Evolutionary conservation across 805 yeast species (phyloP), one percentile per base, ranked within the genome.

Genomic region (Starmerella sp.): DNA sequence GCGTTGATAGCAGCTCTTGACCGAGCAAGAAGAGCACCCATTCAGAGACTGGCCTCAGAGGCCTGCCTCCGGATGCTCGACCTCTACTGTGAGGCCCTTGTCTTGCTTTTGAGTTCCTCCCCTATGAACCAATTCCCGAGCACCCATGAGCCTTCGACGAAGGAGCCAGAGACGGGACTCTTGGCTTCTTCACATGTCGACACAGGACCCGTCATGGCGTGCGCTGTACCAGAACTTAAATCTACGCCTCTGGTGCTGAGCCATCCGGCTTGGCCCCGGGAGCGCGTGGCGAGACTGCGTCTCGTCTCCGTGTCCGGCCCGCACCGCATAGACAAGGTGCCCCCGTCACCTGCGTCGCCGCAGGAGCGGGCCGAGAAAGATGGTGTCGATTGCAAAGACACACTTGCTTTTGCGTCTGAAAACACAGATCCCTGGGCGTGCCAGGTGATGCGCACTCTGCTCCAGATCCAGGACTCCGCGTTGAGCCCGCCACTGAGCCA

Each of bases 351-450:
- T 31, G 10, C 11, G 48, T 44, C 48, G 31, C 28, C 29, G 48
- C 35, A 22, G 48, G 28, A 30, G 43, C 43, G 43, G 48, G 36
- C 37, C 7, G 48, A 44, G 48, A 44, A 44, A 30, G 48, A 44
- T 44, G 48, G 48, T 44, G 35, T 44, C 48, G 48, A 44, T 44
- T 17, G 14, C 35, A 44, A 44, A 44, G 36, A 44, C 48, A 44
- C 35, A 28, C 30, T 44, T 14, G 35, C 48, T n/a, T 44, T 44
- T 11, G 36, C 35, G 29, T 30, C 30, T 28, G 36, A 44, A 30
- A 13, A 14, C 13, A 6, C 17, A 31, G 48, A 44, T 28, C 35
- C 48, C n/a, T 44, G 36, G 48, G 36, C 36, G 14, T 14, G 13
- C 22, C 28, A 30, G 11, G 22, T 44, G 3, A 9, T n/a, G 6